These are phyloP conservation scores for Cladorrhinum sp. DNA, from an alignment of 2,329 filamentous ascomycete species.

Conservation along the genomic window DNA sequence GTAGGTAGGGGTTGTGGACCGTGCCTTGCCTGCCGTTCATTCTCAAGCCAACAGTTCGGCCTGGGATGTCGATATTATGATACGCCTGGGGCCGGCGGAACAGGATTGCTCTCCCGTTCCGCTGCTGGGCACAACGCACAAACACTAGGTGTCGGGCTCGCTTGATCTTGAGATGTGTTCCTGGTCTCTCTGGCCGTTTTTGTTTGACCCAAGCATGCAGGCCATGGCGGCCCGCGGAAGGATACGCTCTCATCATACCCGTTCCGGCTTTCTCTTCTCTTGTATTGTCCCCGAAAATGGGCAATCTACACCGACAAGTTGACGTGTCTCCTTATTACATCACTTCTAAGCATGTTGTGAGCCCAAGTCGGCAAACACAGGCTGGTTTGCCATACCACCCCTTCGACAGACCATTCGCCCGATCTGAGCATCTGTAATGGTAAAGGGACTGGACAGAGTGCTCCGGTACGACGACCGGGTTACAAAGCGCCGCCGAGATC, in stretches of 20 bases:
- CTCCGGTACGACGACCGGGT: constrained; percentile 12
- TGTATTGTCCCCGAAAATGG: constrained; percentile 14
- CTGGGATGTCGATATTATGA: constrained; percentile 9
- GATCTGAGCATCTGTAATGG: constrained; percentile 14
- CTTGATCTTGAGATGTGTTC: constrained; percentile 17
- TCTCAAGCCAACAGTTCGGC: constrained; percentile 10
- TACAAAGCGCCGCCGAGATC: constrained; percentile 4
- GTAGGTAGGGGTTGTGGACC: background rate
- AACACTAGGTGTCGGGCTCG: constrained; percentile 14
- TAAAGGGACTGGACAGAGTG: constrained; percentile 2
- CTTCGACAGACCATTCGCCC: constrained; percentile 16
- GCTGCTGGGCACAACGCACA: constrained; percentile 11
- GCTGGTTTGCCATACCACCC: constrained; percentile 12
- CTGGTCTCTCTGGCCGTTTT: constrained; percentile 17
- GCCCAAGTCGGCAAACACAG: constrained; percentile 18
- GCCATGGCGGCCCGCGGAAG: constrained; percentile 16
- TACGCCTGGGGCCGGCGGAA: constrained; percentile 4
- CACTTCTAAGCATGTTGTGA: constrained; percentile 19
- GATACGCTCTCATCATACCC: constrained; percentile 4
- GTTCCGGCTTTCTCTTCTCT: constrained; percentile 1
- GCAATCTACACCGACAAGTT: constrained; percentile 27
- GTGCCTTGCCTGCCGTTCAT: background rate
- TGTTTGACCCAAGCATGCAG: constrained; percentile 28
- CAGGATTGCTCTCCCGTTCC: constrained; percentile 14
- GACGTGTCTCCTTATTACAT: constrained; percentile 26